Evolutionary conservation across 2,329 filamentous ascomycete genomes (phyloP).

Genomic region (Septoria petroselini): DNA sequence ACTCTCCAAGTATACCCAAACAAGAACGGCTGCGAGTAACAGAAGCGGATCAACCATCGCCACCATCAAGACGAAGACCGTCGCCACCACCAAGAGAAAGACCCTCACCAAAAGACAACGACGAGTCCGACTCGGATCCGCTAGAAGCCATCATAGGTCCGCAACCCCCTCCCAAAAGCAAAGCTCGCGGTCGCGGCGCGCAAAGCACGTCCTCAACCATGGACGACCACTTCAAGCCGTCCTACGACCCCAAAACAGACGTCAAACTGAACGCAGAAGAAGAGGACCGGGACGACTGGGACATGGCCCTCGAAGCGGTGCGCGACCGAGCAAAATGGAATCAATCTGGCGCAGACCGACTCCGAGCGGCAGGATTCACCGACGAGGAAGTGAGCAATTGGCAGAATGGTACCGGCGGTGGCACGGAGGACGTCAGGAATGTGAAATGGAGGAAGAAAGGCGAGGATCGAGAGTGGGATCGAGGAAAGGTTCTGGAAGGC

Average conservation of each 20-base stretch:
- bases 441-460: constrained; percentile 38
- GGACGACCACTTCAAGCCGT: constrained; percentile 72
- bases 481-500: constrained; percentile 60
- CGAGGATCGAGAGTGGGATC: constrained; percentile 65
- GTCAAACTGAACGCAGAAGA: constrained; percentile 45
- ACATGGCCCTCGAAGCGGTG: constrained; percentile 71
- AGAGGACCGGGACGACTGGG: constrained; percentile 67
- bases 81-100: neutral
- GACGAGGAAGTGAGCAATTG: constrained; percentile 65
- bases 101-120: neutral
- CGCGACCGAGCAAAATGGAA: constrained; percentile 78
- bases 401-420: constrained; percentile 61
- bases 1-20: neutral
- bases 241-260: constrained; percentile 59
- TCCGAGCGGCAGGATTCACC: constrained; percentile 72
- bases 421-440: constrained; percentile 57
- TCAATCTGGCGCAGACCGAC: constrained; percentile 68
- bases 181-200: constrained; percentile 68
- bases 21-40: neutral
- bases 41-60: neutral
- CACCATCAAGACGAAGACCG: neutral
- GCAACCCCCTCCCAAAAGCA: constrained; percentile 50
- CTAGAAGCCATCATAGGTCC: constrained; percentile 73
- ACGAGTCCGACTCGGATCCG: constrained; percentile 59
- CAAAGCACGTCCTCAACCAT: constrained; percentile 57